Evolutionary conservation across 192 early-diverging fungal genomes (phyloP), one percentile per base, ranked within the genome.

Genomic region (Cetraspora pellucida): DNA sequence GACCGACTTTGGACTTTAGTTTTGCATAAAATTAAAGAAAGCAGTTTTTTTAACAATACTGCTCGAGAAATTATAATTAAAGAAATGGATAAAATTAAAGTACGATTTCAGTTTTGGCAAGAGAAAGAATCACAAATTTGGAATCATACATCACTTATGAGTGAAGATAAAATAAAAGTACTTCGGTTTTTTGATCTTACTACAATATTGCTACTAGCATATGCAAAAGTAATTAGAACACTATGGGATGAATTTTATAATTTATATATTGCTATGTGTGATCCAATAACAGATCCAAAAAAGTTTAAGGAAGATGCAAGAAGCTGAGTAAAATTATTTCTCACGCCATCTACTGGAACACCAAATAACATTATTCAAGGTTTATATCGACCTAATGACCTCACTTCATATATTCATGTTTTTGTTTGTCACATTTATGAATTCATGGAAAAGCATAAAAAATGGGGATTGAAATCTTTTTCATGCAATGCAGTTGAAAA

Each of bases 211-310:
- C 23, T 4, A 63, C 60, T 28, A 37, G 17, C 28, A 30, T 14
- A 13, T 13, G 28, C 28, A 37, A 63, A 37, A 14, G 10, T 14
- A 63, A 63, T 63, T 16, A 25, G 60, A 63, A 37, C 10, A 0
- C 28, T 63, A 30, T 63, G 60, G 60, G 16, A 63, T 63, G 28
- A 11, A 17, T 63, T 63, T 63, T 63, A 14, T 63, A 27, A 63
- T 21, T 63, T 63, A 19, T 63, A 37, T 63, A 2, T 10, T 28
- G 28, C 13, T 31, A 63, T 63, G 14, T 4, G 14, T 16, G 3
- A 63, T 31, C 9, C 10, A 63, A 37, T 2, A 2, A 63, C 60
- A 14, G 60, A 63, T 37, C 13, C 60, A 17, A 37, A 30, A 63
- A 10, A 1, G 30, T 63, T 63, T 25, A 63, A 63, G 13, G 16